Base-by-base conservation (phyloP, 768 basidiomycete genomes). In the Kwoniella shandongensis region DNA sequence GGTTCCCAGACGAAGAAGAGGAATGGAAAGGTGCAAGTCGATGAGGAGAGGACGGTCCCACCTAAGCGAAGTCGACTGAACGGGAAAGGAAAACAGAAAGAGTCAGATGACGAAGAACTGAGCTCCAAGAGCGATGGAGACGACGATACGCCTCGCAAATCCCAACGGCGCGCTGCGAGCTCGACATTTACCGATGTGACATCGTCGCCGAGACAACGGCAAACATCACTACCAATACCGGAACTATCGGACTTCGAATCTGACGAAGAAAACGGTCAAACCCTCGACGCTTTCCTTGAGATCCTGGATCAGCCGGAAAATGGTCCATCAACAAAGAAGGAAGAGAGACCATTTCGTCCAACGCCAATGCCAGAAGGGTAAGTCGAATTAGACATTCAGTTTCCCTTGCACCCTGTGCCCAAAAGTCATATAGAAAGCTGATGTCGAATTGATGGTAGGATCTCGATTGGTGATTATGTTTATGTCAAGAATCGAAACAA, bases 301-400 rank as follows among this genome's bases (percentile, higher is more conserved):
- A 32, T 32, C 32, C 6, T 22, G 26, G 29, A 30, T 13, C 15
- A 30, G 25, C 23, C 32, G 51, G 39, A 49, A 20, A 18, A 10
- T 17, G 32, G 3, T 10, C n/a, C 17, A 2, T 20, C 23, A 39
- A 3, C 35, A 36, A 22, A 18, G 11, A 17, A 25, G 32, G 32
- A 25, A 17, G 44, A 23, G 44, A 17, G 26, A 32, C 26, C 17
- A n/a, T 57, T 57, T 36, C 23, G 18, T 15, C 55, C 46, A 11
- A 41, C 45, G 15, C 27, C 25, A 12, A 27, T 48, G 6, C 55
- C 41, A 4, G 30, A 36, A n/a, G 41, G 22, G 57, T 51, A 39
- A 59, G 46, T 30, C 27, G 23, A 3, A 25, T 44, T 44, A 12
- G 18, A 25, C 12, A 44, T 20, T n/a, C n/a, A n/a, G n/a, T n/a